A percentile compares a stretch with the other conserved stretches of the same genome.
Evolutionary conservation across 208 protist species (phyloP).

Genomic region (Leishmania gerbilli): DNA sequence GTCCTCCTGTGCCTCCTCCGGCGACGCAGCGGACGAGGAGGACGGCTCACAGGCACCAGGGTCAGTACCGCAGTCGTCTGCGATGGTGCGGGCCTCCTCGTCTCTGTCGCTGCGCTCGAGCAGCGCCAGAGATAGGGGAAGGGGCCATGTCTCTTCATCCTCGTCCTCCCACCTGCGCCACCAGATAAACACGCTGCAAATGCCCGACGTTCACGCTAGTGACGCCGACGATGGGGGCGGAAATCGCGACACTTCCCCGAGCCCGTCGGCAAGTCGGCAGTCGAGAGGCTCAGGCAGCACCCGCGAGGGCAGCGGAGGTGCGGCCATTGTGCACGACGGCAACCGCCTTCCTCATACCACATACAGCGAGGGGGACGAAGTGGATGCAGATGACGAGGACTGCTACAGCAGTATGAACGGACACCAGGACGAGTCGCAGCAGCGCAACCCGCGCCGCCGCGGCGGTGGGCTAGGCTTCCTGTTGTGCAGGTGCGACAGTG

Average conservation of each 20-base stretch:
- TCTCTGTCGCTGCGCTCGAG: background rate
- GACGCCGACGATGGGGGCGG: background rate
- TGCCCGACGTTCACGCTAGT: background rate
- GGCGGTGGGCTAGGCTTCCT: conserved; percentile 4
- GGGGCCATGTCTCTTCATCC: background rate
- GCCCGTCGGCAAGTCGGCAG: background rate
- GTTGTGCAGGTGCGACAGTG: conserved; percentile 18
- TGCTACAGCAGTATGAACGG: background rate
- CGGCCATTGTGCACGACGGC: background rate
- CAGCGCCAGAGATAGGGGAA: too few species aligned
- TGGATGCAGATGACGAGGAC: background rate
- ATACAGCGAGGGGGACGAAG: background rate
- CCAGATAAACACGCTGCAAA: background rate
- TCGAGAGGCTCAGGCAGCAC: background rate
- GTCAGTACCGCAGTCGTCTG: background rate
- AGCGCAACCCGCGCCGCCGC: conserved; percentile 1
- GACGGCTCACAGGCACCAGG: background rate
- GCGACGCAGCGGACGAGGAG: background rate
- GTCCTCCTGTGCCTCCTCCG: background rate
- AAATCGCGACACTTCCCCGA: background rate
- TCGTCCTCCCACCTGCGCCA: background rate
- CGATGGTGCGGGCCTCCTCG: background rate
- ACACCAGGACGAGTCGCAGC: background rate
- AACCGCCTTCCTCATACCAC: background rate
- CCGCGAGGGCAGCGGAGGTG: background rate